phyloP scores from a whole-genome alignment of 2,329 filamentous ascomycete species.

The Cladophialophora yegresii region DNA sequence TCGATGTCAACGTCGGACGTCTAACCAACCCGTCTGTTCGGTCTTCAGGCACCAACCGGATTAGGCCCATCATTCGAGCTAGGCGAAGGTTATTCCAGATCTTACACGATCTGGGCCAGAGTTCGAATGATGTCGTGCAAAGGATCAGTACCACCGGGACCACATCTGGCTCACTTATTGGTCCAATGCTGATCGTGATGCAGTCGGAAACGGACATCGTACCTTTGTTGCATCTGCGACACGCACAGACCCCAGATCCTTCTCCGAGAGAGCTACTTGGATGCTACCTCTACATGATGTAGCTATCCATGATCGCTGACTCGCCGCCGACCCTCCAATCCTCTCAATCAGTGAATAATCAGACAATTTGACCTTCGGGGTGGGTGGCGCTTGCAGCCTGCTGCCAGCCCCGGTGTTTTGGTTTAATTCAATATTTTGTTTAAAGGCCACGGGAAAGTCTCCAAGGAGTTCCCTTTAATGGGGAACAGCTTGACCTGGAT shows the following conservation, averaged over 20 bases:
- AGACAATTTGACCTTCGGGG: neutral
- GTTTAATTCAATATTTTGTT: neutral
- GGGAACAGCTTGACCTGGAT: neutral
- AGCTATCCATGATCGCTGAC: slow-evolving; percentile 2
- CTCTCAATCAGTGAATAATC: neutral
- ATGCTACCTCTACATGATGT: neutral
- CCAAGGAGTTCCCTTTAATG: neutral
- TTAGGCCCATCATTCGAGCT: neutral
- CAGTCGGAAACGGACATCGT: neutral
- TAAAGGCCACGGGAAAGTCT: neutral
- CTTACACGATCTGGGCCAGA: slow-evolving; percentile 1
- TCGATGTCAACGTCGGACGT: neutral
- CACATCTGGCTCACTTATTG: neutral
- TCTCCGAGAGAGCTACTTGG: neutral
- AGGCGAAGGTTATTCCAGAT: slow-evolving; percentile 3
- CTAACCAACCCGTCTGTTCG: neutral
- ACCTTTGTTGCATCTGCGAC: neutral
- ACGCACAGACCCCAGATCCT: neutral
- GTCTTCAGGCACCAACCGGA: neutral
- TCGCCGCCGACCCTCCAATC: neutral
- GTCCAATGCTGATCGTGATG: neutral
- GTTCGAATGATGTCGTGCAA: neutral
- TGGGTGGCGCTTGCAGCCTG: neutral
- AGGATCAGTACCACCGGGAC: neutral
- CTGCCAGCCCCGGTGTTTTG: neutral